Evolutionary conservation across 352 stramenopile genomes (phyloP).

Genomic region (Globisporangium lucens): DNA sequence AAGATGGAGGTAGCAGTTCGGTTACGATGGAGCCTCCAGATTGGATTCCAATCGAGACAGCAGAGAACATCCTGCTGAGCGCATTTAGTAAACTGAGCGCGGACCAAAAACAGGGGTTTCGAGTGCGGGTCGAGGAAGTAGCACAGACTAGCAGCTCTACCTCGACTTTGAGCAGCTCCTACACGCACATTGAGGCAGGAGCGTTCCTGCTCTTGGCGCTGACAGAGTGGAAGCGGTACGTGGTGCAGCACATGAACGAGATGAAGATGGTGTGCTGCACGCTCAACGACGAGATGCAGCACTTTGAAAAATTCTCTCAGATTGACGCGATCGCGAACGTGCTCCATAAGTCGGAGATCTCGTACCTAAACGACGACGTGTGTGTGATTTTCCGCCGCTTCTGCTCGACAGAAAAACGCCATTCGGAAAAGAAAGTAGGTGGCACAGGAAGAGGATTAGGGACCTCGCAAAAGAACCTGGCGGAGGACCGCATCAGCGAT

Average conservation of each 20-base stretch:
- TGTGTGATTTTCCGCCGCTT: slow-evolving; percentile 61
- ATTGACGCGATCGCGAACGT: slow-evolving; percentile 48
- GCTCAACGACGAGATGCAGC: slow-evolving; percentile 52
- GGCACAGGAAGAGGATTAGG: slow-evolving; percentile 3
- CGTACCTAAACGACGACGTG: slow-evolving; percentile 56
- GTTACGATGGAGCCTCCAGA: slow-evolving; percentile 18
- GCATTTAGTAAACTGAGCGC: slow-evolving; percentile 46
- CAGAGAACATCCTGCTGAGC: slow-evolving; percentile 40
- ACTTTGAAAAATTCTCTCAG: slow-evolving; percentile 48
- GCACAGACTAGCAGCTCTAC: not conserved
- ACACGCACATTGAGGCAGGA: slow-evolving; percentile 30
- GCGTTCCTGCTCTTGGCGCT: slow-evolving; percentile 59
- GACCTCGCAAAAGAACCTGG: not conserved
- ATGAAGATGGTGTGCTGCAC: slow-evolving; percentile 55
- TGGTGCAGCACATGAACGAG: slow-evolving; percentile 67
- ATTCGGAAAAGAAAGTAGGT: not conserved
- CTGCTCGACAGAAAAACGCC: slow-evolving; percentile 43
- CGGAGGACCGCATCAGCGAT: slow-evolving; percentile 48
- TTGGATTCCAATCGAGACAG: slow-evolving; percentile 32
- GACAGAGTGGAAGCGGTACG: slow-evolving; percentile 68
- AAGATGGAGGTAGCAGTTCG: not conserved
- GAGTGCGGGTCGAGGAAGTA: slow-evolving; percentile 31
- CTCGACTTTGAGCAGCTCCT: not conserved
- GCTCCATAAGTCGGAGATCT: slow-evolving; percentile 45
- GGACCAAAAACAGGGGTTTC: slow-evolving; percentile 48